Evolutionary conservation across 2,329 filamentous ascomycete genomes (phyloP).

Genomic region (Byssothecium circinans): DNA sequence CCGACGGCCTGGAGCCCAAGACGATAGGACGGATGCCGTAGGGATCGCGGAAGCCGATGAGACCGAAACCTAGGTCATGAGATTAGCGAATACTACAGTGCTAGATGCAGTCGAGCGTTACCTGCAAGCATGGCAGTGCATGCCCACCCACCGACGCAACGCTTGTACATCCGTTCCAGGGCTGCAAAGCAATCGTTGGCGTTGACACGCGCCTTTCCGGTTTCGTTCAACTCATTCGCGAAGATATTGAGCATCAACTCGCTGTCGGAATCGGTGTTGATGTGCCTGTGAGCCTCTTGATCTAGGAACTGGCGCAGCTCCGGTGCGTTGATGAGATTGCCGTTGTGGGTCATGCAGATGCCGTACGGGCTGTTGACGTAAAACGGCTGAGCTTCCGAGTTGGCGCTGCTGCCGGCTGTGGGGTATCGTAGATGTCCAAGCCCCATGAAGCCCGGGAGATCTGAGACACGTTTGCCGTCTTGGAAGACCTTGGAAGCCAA

Average conservation of each 20-base stretch:
- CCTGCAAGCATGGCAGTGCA: slow-evolving; percentile 81
- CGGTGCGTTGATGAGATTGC: slow-evolving; percentile 80
- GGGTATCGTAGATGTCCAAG: slow-evolving; percentile 86
- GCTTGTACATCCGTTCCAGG: slow-evolving; percentile 70
- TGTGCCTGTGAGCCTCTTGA: slow-evolving; percentile 76
- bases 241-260: slow-evolving; percentile 89
- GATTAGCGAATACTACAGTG: not conserved
- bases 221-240: slow-evolving; percentile 77
- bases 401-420: slow-evolving; percentile 80
- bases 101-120: slow-evolving; percentile 16
- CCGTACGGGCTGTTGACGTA: slow-evolving; percentile 87
- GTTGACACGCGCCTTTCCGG: slow-evolving; percentile 79
- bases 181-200: slow-evolving; percentile 74
- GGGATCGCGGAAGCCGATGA: slow-evolving; percentile 77
- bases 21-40: slow-evolving; percentile 83
- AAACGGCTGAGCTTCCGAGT: slow-evolving; percentile 88
- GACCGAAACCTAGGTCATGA: slow-evolving; percentile 63
- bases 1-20: slow-evolving; percentile 72
- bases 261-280: slow-evolving; percentile 88
- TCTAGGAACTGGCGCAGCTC: slow-evolving; percentile 73
- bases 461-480: slow-evolving; percentile 71
- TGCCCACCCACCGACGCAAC: slow-evolving; percentile 74
- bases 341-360: slow-evolving; percentile 80
- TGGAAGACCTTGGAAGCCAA: slow-evolving; percentile 84
- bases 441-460: slow-evolving; percentile 84